These are phyloP conservation scores for Neurospora hispaniola DNA, from an alignment of 495 filamentous ascomycete species.

Conservation along the genomic window DNA sequence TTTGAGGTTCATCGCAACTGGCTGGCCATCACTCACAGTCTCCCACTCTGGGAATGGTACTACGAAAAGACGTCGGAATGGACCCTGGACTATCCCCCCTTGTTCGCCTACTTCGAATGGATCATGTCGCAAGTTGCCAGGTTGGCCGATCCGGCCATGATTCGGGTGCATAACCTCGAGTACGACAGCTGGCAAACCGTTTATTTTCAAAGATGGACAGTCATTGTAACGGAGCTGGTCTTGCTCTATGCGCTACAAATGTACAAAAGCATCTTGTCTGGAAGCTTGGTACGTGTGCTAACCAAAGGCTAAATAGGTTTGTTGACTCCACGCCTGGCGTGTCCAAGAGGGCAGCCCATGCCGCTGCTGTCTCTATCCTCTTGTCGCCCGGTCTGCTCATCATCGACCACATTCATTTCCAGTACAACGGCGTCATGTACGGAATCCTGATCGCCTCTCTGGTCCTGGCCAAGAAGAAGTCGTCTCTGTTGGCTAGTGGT, in stretches of 20 bases:
- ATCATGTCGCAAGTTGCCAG: slow-evolving; percentile 70
- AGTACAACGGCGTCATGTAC: slow-evolving; percentile 97
- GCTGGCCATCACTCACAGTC: slow-evolving; percentile 85
- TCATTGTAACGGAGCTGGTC: slow-evolving; percentile 78
- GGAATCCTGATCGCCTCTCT: slow-evolving; percentile 79
- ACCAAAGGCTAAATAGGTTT: slow-evolving; percentile 40
- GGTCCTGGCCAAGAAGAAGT: slow-evolving; percentile 65
- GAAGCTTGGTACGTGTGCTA: slow-evolving; percentile 3
- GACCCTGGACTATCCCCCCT: slow-evolving; percentile 97
- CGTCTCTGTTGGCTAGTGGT: slow-evolving; percentile 66
- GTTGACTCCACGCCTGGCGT: slow-evolving; percentile 52
- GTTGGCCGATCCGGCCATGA: slow-evolving; percentile 69
- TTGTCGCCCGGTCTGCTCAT: slow-evolving; percentile 89
- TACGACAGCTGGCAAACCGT: slow-evolving; percentile 88
- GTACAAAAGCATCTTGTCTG: slow-evolving; percentile 30
- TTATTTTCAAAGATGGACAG: slow-evolving; percentile 82
- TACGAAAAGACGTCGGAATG: slow-evolving; percentile 96
- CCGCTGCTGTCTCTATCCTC: slow-evolving; percentile 78
- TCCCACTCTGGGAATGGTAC: slow-evolving; percentile 87
- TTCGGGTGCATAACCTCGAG: slow-evolving; percentile 65
- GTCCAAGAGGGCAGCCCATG: slow-evolving; percentile 70
- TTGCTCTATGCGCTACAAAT: slow-evolving; percentile 74
- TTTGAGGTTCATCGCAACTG: slow-evolving; percentile 98
- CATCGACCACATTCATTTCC: slow-evolving; percentile 98
- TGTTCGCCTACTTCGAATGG: slow-evolving; percentile 97